Conservation (phyloP, 768 basidiomycete species). For the Candolleomyces aberdarensis region DNA sequence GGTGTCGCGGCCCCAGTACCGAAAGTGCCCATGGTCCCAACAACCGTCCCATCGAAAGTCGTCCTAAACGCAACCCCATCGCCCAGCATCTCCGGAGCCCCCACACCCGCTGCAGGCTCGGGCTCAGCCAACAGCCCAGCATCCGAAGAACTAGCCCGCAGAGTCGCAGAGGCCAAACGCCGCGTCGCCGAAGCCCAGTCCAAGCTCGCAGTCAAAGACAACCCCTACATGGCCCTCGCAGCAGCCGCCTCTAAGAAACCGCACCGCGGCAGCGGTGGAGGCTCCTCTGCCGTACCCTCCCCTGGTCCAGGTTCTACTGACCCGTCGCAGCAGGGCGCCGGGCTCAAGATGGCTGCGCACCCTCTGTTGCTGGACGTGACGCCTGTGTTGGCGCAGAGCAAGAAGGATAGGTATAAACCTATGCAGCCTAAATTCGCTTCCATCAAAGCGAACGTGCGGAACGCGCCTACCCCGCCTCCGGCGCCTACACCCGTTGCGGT, state of each 20-base stretch:
- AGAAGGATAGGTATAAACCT: conserved; percentile 93
- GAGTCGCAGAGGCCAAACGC: conserved; percentile 82
- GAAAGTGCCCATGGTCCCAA: conserved; percentile 29
- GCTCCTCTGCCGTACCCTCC: conserved; percentile 19
- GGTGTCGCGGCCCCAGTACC: conserved; percentile 40
- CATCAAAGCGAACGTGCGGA: conserved; percentile 87
- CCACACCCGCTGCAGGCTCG: conserved; percentile 24
- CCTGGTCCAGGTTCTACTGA: no score
- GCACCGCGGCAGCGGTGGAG: conserved; percentile 39
- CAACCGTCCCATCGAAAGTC: conserved; percentile 28
- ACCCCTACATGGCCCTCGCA: conserved; percentile 80
- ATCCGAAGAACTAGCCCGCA: conserved; percentile 62
- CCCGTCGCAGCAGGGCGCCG: conserved; percentile 68
- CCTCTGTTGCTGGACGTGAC: conserved; percentile 76
- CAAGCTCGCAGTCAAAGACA: conserved; percentile 71
- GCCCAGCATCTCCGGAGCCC: conserved; percentile 35
- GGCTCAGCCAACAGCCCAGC: conserved; percentile 11
- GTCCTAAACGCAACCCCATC: conserved; percentile 30
- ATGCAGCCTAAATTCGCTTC: conserved; percentile 99
- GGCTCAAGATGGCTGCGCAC: conserved; percentile 88
- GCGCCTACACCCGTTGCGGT: conserved; percentile 35
- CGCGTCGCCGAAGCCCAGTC: conserved; percentile 81
- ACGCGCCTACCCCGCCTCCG: conserved; percentile 53
- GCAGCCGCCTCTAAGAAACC: background rate
- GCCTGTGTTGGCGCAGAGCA: conserved; percentile 57